Conservation (phyloP, 441 rosid genomes). For the Erysimum cheiri region DNA sequence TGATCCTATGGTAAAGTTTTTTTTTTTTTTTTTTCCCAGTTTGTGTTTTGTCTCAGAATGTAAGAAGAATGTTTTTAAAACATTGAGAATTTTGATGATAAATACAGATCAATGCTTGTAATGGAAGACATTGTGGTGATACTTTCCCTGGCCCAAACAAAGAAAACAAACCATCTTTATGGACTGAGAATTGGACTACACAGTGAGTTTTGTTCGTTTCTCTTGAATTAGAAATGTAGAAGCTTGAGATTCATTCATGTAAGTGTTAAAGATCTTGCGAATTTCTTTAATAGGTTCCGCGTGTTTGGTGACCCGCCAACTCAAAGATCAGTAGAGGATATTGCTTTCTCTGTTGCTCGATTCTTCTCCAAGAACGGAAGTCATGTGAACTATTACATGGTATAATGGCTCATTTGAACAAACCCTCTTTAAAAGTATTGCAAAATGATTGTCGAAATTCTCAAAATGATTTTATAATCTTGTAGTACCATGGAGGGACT, state of each 20-base stretch:
- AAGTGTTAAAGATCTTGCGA: not conserved
- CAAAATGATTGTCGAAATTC: not conserved
- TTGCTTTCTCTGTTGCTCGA: slow-evolving; percentile 74
- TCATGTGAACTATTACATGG: slow-evolving; percentile 88
- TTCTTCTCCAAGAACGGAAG: slow-evolving; percentile 84
- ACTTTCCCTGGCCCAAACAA: slow-evolving; percentile 83
- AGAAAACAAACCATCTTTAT: slow-evolving; percentile 72
- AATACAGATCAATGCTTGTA: slow-evolving; percentile 82
- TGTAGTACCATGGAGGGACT: slow-evolving; percentile 91
- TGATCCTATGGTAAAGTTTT: slow-evolving; percentile 70
- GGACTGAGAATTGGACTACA: slow-evolving; percentile 98
- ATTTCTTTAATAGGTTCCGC: slow-evolving; percentile 54
- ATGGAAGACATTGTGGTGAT: slow-evolving; percentile 96
- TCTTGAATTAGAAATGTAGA: not conserved
- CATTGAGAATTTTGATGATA: not conserved
- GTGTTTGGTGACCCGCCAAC: slow-evolving; percentile 96
- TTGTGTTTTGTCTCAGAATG: not conserved
- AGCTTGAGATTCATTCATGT: slow-evolving; percentile 16
- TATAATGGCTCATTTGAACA: slow-evolving; percentile 30
- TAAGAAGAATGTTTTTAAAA: not conserved
- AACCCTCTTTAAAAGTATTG: slow-evolving; percentile 4
- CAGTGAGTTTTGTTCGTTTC: slow-evolving; percentile 52
- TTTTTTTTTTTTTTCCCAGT: not conserved
- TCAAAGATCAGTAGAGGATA: slow-evolving; percentile 84
- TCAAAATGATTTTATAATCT: slow-evolving; percentile 5